Evolutionary conservation across 257 asterid species (phyloP), one percentile per base, ranked within the genome.

Genomic region (Paulownia fortunei): DNA sequence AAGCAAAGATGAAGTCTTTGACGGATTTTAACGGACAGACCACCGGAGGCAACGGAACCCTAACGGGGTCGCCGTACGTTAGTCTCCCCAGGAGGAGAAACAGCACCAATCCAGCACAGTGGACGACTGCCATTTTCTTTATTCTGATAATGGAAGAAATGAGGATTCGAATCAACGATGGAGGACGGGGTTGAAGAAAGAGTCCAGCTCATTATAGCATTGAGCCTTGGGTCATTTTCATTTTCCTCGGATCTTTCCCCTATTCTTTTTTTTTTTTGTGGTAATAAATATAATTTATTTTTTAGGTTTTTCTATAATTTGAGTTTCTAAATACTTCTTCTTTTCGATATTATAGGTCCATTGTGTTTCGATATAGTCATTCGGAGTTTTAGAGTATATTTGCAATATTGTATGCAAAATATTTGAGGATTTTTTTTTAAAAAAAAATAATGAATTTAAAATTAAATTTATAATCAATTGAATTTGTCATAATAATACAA

Each of bases 201-300:
- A 86, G 80, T 84, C 87, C 87, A 59, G 94, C 91, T 86, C 95
- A 85, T 82, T 75, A 86, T 83, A 91, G 85, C 91, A 81, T 80
- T 77, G 74, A 86, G 88, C 86, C 86, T 82, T 66, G 76, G 80
- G 73, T 74, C 82, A 63, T 74, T 67, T 61, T 79, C 81, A 61
- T 64, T 68, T 41, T 66, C 69, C 60, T 39, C 63, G 70, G 62
- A 27, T 56, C 80, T 79, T 69, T 76, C 73, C 58, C 67, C 37
- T 36, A 15, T 81, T 64, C 41, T 81, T 58, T 46, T 79, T 23
- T 54, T 76, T 52, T 26, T 64, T 68, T 27, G 30, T 68, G 3
- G 39, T 56, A 56, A 49, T 13, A 11, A 47, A 15, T 49, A 15
- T 0, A 42, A 10, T 4, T 6, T 34, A 34, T 34, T 5, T 5